Evolutionary conservation across 768 basidiomycete genomes (phyloP), one percentile per base, ranked within the genome.

Genomic region (Auricularia sp.): DNA sequence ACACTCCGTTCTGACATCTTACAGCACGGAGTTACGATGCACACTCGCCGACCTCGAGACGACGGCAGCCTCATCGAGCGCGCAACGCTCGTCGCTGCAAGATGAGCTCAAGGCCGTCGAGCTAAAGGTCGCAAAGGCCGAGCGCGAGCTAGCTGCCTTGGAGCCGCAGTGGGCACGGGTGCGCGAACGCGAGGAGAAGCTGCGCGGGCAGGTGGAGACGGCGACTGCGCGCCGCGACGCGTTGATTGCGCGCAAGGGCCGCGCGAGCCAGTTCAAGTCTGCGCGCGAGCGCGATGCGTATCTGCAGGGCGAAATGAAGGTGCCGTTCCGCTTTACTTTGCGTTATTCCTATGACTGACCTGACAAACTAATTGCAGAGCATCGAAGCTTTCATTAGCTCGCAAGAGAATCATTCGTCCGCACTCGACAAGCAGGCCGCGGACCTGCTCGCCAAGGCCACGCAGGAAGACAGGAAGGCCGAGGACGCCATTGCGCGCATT

Each of bases 241-340:
- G 0, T 78, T 99, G 1, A 93, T 88, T 71, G 87, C 90, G 2
- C 98, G 98, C 72, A 93, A 93, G 72, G 94, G 94, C 2, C 88
- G 97, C 23, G 80, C 88, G 44, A 84, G 86, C 61, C 90, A 89
- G 70, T 99, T 97, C 77, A 78, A 85, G 23, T 91, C 90, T 14
- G 87, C 87, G 70, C 79, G 81, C 0, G 93, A 95, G 70, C 85
- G 97, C 7, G 96, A 99, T 71, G 77, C 80, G 23, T 98, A 84
- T 71, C 80, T 99, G 53, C 79, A 77, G n/a, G 80, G 81, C n/a
- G 91, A 97, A 70, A 88, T 97, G 36, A 74, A 81, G 1, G 81
- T 87, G 1, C 82, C n/a, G 93, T 68, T 2, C 29, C 80, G 84
- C 36, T 75, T 81, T 1, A 89, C 87, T 73, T n/a, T 18, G 18